Evolutionary conservation across 148 eudicot genomes (phyloP).

Genomic region (Mesembryanthemum crystallinum): DNA sequence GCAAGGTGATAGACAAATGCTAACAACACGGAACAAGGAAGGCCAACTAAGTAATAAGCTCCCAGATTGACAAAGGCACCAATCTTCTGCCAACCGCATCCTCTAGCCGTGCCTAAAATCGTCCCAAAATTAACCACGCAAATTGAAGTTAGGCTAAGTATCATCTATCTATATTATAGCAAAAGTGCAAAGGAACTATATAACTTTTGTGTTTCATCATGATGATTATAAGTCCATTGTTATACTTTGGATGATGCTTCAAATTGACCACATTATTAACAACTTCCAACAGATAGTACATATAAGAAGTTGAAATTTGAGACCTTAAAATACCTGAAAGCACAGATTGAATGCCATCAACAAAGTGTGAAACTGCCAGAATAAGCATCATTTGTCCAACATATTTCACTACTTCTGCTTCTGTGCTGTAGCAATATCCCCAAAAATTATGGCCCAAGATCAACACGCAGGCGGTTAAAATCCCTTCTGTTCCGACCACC

Average conservation of each 20-base stretch:
- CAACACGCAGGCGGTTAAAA: conserved; percentile 27
- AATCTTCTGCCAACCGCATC: conserved; percentile 66
- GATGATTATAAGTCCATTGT: not conserved
- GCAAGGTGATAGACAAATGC: conserved; percentile 47
- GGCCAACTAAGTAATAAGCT: conserved; percentile 57
- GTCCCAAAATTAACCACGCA: not conserved
- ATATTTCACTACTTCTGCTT: conserved; percentile 46
- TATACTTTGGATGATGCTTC: not conserved
- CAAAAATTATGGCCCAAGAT: conserved; percentile 47
- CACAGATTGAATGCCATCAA: conserved; percentile 52
- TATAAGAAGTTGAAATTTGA: not conserved
- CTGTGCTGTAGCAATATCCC: conserved; percentile 60
- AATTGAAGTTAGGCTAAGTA: not conserved
- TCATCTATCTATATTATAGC: not conserved
- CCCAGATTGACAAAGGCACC: conserved; percentile 61
- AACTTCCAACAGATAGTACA: not conserved
- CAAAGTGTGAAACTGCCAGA: conserved; percentile 30
- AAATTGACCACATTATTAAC: not conserved
- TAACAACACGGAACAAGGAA: conserved; percentile 44
- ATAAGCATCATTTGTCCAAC: conserved; percentile 48
- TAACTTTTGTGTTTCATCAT: not conserved
- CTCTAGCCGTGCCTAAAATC: conserved; percentile 51
- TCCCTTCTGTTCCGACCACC: conserved; percentile 43
- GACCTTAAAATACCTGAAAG: conserved; percentile 41
- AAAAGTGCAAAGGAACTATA: not conserved